These are phyloP conservation scores for Asclepias syriaca DNA, from an alignment of 257 asterid species.

Conservation along the genomic window DNA sequence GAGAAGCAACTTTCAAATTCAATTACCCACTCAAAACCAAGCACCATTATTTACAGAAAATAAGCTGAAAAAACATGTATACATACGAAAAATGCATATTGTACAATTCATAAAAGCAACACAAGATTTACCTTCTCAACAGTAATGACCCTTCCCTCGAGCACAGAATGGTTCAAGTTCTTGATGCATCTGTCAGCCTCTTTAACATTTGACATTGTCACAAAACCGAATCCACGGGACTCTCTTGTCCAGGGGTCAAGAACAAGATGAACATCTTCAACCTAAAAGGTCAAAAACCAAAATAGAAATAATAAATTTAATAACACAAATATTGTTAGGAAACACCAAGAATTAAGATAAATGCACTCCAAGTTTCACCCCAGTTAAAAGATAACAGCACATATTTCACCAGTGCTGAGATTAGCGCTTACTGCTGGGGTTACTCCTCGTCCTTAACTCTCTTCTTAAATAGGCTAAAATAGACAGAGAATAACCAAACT, in stretches of 20 bases:
- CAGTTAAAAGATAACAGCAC: neutral
- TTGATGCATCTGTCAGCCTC: constrained; percentile 80
- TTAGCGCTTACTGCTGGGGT: neutral
- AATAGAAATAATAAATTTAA: neutral
- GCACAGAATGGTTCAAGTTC: constrained; percentile 75
- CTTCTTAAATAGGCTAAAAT: neutral
- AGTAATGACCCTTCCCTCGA: constrained; percentile 83
- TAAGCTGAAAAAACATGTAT: neutral
- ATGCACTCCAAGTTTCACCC: neutral
- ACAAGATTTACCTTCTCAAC: constrained; percentile 68
- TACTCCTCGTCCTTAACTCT: neutral
- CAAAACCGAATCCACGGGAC: constrained; percentile 92
- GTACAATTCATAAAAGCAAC: neutral
- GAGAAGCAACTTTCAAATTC: constrained; percentile 36
- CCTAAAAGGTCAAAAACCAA: constrained; percentile 29
- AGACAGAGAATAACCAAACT: neutral
- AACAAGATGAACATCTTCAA: constrained; percentile 77
- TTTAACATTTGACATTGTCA: constrained; percentile 60
- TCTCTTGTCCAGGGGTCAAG: constrained; percentile 78
- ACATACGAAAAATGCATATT: neutral
- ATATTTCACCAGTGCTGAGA: neutral
- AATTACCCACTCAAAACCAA: constrained; percentile 4
- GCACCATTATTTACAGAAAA: neutral
- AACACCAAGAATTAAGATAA: neutral
- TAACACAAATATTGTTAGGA: neutral